These are phyloP conservation scores for Penicillium ochrochloron DNA, from an alignment of 495 filamentous ascomycete genomes.

Conservation along the genomic window DNA sequence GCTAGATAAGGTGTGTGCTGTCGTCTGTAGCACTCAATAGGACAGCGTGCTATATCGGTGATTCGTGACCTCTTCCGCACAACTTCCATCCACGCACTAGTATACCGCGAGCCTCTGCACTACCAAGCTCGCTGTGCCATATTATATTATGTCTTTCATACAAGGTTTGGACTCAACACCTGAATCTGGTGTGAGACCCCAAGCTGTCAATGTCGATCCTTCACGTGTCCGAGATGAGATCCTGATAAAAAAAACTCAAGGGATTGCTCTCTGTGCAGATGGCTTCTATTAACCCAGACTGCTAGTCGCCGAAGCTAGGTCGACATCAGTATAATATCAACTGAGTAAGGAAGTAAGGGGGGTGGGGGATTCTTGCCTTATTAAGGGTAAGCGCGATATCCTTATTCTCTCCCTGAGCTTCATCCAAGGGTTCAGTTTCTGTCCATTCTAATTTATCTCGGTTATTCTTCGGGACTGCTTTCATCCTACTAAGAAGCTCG, in stretches of 20 bases:
- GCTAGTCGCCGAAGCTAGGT: slow-evolving; percentile 11
- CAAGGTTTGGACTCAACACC: neutral
- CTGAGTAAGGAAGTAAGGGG: neutral
- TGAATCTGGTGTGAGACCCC: neutral
- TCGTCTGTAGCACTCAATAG: neutral
- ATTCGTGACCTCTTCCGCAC: neutral
- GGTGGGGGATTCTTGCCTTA: no score
- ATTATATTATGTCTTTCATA: neutral
- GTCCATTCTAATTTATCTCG: slow-evolving; percentile 12
- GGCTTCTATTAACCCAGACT: slow-evolving; percentile 12
- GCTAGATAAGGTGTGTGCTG: neutral
- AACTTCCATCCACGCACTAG: neutral
- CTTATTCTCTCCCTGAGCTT: neutral
- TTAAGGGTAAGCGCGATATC: no score
- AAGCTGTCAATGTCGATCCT: neutral
- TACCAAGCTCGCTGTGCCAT: neutral
- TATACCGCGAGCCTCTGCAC: neutral
- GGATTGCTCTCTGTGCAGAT: neutral
- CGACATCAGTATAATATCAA: neutral
- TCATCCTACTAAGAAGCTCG: slow-evolving; percentile 19
- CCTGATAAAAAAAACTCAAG: neutral
- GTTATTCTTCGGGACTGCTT: slow-evolving; percentile 16
- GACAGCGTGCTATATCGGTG: neutral
- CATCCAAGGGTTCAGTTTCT: neutral
- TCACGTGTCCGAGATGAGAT: neutral